Base-by-base conservation (phyloP, 805 yeast species). In the Scheffersomyces spartinae region DNA sequence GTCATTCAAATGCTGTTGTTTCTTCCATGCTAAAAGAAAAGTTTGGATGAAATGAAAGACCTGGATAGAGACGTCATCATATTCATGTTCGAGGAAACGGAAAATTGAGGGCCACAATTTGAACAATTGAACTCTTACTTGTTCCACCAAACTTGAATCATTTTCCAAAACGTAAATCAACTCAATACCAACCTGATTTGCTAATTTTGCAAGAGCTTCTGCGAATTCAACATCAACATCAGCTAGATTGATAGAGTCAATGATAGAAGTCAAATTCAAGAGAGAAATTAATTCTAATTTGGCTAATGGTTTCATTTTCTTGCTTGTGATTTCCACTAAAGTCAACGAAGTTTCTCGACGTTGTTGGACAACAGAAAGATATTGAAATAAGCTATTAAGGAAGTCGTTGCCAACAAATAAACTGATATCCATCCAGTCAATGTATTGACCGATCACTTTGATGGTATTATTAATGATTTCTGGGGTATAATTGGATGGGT, bases 351-450 rank as follows among this genome's bases (percentile, higher is more conserved):
- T 77, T 15, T 72, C 61, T 26, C 68, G 58, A 31, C 76, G 68
- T 26, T 71, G 68, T 30, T 48, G 52, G 27, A 61, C 63, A 7
- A 42, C 33, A 8, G 40, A 42, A 34, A 84, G 59, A 41, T 67
- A 75, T 31, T 64, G 68, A 41, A 72, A 76, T 24, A 84, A 64
- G 18, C 68, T 44, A 15, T 61, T 51, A 39, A 82, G 55, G 37
- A 69, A 74, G 13, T 68, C 68, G 17, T 68, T 63, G 25, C 71
- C 71, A 16, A 85, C 64, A 28, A 88, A 71, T 38, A 83, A 59
- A 28, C 75, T 61, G 33, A 86, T 74, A 46, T 83, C 93, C 47
- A 86, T 83, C 98, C 99, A 91, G 13, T 86, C 75, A 13, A 85
- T 80, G 67, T 80, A 91, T 8, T 73, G 72, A 7, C 96, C 96